phyloP scores from a whole-genome alignment of 2,329 filamentous ascomycete genomes.

The Teratosphaeria viscida region DNA sequence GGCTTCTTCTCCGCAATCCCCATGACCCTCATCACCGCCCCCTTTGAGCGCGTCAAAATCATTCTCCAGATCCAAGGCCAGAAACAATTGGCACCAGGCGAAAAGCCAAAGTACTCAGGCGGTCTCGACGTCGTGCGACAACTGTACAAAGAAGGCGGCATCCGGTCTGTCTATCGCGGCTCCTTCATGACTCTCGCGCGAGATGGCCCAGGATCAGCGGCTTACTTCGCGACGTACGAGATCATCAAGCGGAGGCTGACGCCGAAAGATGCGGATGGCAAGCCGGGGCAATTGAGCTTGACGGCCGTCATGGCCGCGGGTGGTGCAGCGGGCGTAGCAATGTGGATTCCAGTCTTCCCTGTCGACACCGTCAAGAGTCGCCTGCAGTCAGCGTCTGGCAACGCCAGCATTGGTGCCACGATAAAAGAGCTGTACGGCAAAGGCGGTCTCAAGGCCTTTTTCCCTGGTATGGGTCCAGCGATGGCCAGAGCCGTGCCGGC shows the following conservation, averaged over 20 bases:
- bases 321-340: slow-evolving; percentile 83
- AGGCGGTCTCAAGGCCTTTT: slow-evolving; percentile 85
- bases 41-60: slow-evolving; percentile 97
- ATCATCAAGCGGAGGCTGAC: slow-evolving; percentile 82
- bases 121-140: slow-evolving; percentile 85
- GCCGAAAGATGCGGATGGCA: slow-evolving; percentile 65
- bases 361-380: slow-evolving; percentile 93
- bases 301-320: slow-evolving; percentile 76
- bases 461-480: slow-evolving; percentile 90
- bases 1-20: slow-evolving; percentile 97
- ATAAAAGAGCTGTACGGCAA: slow-evolving; percentile 71
- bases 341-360: slow-evolving; percentile 99
- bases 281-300: slow-evolving; percentile 67
- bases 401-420: slow-evolving; percentile 68
- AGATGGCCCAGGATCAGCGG: slow-evolving; percentile 84
- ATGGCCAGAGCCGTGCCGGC: slow-evolving; percentile 87
- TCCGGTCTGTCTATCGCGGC: slow-evolving; percentile 87
- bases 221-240: slow-evolving; percentile 97
- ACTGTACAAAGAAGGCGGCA: slow-evolving; percentile 80
- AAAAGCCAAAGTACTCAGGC: slow-evolving; percentile 85
- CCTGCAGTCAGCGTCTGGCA: slow-evolving; percentile 81
- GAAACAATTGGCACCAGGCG: slow-evolving; percentile 69
- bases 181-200: slow-evolving; percentile 82
- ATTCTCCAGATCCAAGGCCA: slow-evolving; percentile 96
- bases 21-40: slow-evolving; percentile 96